A percentile compares a stretch with the other conserved stretches of the same genome.
phyloP scores from a whole-genome alignment of 306 rosid genomes.

The Fagus crenata region DNA sequence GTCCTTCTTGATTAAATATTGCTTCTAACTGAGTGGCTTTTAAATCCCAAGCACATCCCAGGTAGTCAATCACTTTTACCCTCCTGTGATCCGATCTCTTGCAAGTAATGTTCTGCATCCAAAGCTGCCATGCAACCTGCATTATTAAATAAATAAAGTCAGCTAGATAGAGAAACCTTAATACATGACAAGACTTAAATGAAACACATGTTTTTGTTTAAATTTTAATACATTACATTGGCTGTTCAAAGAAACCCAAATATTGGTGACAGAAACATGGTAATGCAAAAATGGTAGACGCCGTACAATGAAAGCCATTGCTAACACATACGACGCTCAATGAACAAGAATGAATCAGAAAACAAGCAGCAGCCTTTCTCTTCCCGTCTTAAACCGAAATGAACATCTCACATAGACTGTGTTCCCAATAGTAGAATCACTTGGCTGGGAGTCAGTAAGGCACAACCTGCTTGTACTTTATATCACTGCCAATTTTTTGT shows the following conservation, averaged over 20 bases:
- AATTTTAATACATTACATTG: background rate
- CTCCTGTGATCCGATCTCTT: slow-evolving; percentile 63
- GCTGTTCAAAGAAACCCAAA: background rate
- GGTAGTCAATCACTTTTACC: slow-evolving; percentile 57
- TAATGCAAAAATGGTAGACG: background rate
- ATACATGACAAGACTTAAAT: background rate
- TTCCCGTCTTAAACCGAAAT: too few relatives aligned
- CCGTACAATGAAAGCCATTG: slow-evolving; percentile 20
- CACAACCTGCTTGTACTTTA: background rate
- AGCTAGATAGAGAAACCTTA: background rate
- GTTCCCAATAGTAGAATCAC: too few relatives aligned
- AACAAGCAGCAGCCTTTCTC: background rate
- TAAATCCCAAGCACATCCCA: background rate
- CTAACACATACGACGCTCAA: background rate
- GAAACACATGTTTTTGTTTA: background rate
- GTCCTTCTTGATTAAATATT: slow-evolving; percentile 29
- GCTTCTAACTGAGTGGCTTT: slow-evolving; percentile 43
- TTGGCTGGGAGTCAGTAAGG: too few relatives aligned
- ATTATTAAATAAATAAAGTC: slow-evolving; percentile 4
- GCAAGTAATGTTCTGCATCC: slow-evolving; percentile 92
- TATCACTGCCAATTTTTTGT: background rate
- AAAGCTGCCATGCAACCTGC: slow-evolving; percentile 98
- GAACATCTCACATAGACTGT: too few relatives aligned
- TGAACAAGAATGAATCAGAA: background rate
- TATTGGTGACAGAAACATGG: background rate